Conservation (phyloP, 106 monocot species). For the Platanthera guangdongensis region DNA sequence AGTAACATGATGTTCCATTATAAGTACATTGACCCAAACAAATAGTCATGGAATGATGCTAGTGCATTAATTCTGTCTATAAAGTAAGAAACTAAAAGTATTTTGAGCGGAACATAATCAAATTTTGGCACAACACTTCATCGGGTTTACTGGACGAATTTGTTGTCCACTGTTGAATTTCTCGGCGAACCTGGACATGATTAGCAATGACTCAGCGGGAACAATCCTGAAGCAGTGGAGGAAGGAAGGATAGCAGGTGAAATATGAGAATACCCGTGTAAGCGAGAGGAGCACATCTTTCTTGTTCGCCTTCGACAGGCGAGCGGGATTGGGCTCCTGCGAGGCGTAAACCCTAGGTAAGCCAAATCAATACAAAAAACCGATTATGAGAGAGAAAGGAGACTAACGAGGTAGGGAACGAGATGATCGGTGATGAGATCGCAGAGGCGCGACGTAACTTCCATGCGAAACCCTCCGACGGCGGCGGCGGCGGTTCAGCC, state of each 20-base stretch:
- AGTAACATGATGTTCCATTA: too few species aligned
- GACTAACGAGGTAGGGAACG: conserved; percentile 12
- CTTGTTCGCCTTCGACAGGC: conserved; percentile 28
- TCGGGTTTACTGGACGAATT: not conserved
- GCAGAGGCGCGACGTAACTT: conserved; percentile 22
- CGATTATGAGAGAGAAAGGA: not conserved
- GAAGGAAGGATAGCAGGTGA: not conserved
- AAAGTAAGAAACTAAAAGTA: not conserved
- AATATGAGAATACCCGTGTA: conserved; percentile 26
- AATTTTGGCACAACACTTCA: conserved; percentile 5
- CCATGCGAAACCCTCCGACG: conserved; percentile 11
- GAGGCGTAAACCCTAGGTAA: not conserved
- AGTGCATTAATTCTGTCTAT: not conserved
- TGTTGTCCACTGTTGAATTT: not conserved
- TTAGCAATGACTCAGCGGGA: not conserved
- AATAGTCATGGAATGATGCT: too few species aligned
- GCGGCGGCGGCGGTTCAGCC: too few species aligned
- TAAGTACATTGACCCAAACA: too few species aligned
- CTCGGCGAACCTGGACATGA: conserved; percentile 5
- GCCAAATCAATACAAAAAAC: not conserved
- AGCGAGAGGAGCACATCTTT: conserved; percentile 51
- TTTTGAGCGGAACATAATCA: not conserved
- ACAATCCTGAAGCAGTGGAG: not conserved
- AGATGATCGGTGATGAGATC: conserved; percentile 29
- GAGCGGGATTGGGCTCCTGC: conserved; percentile 12